Percentiles rank a stretch among this genome's conserved stretches.
phyloP scores from a whole-genome alignment of 1,139 yeast genomes.

The Scheffersomyces parashehatae region DNA sequence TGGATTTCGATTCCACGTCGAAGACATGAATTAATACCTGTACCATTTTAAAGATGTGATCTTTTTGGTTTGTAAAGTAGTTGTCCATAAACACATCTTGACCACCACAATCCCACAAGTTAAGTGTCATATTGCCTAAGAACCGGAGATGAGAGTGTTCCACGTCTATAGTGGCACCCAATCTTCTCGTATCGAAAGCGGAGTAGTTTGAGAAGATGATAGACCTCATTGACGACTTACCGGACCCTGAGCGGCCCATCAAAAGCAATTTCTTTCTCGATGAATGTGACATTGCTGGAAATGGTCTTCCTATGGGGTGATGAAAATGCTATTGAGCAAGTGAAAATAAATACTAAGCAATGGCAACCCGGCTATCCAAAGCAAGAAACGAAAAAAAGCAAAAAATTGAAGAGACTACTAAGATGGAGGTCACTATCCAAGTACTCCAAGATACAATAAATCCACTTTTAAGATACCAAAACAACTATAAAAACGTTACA shows the following conservation, averaged over 20 bases:
- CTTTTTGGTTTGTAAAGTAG: slow-evolving; percentile 82
- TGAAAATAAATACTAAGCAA: too few relatives aligned
- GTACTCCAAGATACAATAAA: too few relatives aligned
- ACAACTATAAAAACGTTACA: too few relatives aligned
- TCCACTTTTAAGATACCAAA: too few relatives aligned
- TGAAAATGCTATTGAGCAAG: too few relatives aligned
- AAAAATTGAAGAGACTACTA: too few relatives aligned
- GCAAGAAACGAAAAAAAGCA: too few relatives aligned
- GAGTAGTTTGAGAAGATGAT: slow-evolving; percentile 93
- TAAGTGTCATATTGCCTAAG: slow-evolving; percentile 91
- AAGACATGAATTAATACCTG: slow-evolving; percentile 97
- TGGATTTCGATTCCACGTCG: slow-evolving; percentile 92
- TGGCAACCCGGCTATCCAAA: too few relatives aligned
- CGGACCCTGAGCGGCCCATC: slow-evolving; percentile 95
- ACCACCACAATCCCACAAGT: slow-evolving; percentile 98
- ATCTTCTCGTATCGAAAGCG: slow-evolving; percentile 91
- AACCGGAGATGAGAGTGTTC: slow-evolving; percentile 94
- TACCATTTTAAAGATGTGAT: slow-evolving; percentile 91
- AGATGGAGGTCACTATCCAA: too few relatives aligned
- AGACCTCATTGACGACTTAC: slow-evolving; percentile 96
- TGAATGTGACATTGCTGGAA: slow-evolving; percentile 24
- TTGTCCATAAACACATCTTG: slow-evolving; percentile 97
- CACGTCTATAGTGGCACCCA: slow-evolving; percentile 97
- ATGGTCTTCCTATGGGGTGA: too few relatives aligned
- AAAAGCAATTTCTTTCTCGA: slow-evolving; percentile 46